phyloP scores from a whole-genome alignment of 768 basidiomycete genomes.

The Myochromella boudieri region DNA sequence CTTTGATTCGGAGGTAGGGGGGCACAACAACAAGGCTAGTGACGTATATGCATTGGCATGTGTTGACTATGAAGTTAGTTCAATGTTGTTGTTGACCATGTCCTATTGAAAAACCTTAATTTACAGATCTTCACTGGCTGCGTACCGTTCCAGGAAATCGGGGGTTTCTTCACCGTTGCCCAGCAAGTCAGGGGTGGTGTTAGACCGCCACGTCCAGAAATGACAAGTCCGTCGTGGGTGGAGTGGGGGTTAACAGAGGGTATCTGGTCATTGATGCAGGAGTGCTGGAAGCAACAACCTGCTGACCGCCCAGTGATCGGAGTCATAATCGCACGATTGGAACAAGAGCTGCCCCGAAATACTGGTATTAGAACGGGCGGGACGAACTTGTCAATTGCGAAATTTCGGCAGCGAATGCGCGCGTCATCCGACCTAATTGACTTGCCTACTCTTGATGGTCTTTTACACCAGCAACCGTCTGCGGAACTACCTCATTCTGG shows the following conservation, averaged over 20 bases:
- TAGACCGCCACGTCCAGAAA: slow-evolving; percentile 4
- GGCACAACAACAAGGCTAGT: neutral
- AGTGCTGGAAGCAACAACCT: slow-evolving; percentile 3
- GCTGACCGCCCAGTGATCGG: neutral
- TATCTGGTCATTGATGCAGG: slow-evolving; percentile 1
- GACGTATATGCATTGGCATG: neutral
- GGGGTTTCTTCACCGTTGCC: neutral
- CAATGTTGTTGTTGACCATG: neutral
- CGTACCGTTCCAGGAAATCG: slow-evolving; percentile 1
- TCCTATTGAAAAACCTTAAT: neutral
- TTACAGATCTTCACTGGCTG: slow-evolving; percentile 7
- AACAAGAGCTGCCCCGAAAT: no score
- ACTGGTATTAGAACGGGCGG: no score
- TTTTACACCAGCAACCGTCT: no score
- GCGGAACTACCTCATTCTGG: no score
- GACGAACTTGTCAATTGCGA: no score
- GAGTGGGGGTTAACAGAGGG: slow-evolving; percentile 2
- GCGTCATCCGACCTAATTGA: no score
- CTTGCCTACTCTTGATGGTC: no score
- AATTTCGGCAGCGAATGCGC: no score
- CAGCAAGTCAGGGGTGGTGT: neutral
- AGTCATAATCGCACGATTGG: no score
- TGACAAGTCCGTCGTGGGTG: neutral
- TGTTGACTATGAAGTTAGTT: neutral
- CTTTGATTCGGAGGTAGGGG: neutral